These are phyloP conservation scores for Quercus tomentella DNA, from an alignment of 331 rosid species.

Conservation along the genomic window DNA sequence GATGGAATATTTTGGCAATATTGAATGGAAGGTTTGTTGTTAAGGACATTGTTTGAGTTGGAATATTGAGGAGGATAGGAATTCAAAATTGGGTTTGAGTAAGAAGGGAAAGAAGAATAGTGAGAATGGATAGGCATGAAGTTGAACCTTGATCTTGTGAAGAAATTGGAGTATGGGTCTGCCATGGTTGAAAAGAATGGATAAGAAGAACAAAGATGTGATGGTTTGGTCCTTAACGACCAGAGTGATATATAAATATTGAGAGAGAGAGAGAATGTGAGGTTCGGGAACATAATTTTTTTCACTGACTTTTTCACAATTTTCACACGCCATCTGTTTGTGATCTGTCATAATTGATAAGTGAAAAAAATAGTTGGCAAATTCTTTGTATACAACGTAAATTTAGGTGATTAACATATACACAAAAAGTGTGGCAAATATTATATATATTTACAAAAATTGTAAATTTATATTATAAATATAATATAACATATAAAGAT, in stretches of 20 bases:
- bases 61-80: constrained; percentile 4
- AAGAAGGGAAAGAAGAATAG: constrained; percentile 11
- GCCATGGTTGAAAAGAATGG: constrained; percentile 39
- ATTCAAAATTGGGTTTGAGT: constrained; percentile 7
- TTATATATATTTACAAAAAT: no score
- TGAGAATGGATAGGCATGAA: constrained; percentile 46
- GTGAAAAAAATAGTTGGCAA: no score
- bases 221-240: constrained; percentile 5
- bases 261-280: background rate
- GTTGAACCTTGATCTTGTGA: constrained; percentile 46
- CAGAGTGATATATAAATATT: constrained; percentile 6
- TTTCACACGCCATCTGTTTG: no score
- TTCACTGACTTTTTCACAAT: no score
- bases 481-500: no score
- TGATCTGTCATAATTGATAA: no score
- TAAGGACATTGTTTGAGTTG: constrained; percentile 8
- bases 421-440: no score
- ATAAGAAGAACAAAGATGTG: background rate
- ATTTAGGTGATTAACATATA: no score
- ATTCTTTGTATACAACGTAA: no score
- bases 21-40: constrained; percentile 20
- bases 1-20: background rate
- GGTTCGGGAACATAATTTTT: background rate
- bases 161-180: constrained; percentile 58
- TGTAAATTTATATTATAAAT: no score